Evolutionary conservation across 2,329 filamentous ascomycete genomes (phyloP), one percentile per base, ranked within the genome.

Genomic region (Canariomyces notabilis): DNA sequence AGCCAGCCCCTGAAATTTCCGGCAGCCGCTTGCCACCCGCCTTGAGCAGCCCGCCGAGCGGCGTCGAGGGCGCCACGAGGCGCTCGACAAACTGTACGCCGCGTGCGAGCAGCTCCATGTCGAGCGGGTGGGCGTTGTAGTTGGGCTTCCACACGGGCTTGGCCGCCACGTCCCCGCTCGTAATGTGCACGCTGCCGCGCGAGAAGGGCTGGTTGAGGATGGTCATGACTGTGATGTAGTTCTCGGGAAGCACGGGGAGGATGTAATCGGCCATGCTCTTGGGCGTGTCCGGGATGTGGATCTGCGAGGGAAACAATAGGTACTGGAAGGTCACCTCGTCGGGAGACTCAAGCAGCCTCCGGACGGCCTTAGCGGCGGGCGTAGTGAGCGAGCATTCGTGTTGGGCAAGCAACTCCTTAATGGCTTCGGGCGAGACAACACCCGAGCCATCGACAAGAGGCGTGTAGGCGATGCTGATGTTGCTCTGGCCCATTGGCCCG

Each of bases 181-280:
- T 64, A 49, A 83, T 77, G 63, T 83, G 82, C 46, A 80, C 73
- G 32, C 69, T 68, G 5, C 81, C 81, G 0, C 79, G 72, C 2
- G 76, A 79, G 55, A 79, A 74, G 0, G 81, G 80, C 46, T 83
- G 82, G 44, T 77, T 77, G 20, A 80, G 75, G 49, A 79, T 78
- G 0, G 74, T 71, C 53, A 75, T 75, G 48, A 76, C 67, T 12
- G 77, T 75, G 41, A 80, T 68, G 58, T 76, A 79, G 54, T 81
- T 74, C 47, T 69, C 63, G 3, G 67, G 65, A 2, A 57, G 55
- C 4, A 52, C 54, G 21, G 63, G 60, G 7, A 55, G 57, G 50
- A 63, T 59, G 49, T 58, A 59, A 18, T 60, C 57, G 7, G 61
- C 57, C 38, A 61, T 53, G 15, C 45, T 57, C 21, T 56, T 49